Evolutionary conservation across 2,329 filamentous ascomycete species (phyloP).

Genomic region (Didymella pinodella): DNA sequence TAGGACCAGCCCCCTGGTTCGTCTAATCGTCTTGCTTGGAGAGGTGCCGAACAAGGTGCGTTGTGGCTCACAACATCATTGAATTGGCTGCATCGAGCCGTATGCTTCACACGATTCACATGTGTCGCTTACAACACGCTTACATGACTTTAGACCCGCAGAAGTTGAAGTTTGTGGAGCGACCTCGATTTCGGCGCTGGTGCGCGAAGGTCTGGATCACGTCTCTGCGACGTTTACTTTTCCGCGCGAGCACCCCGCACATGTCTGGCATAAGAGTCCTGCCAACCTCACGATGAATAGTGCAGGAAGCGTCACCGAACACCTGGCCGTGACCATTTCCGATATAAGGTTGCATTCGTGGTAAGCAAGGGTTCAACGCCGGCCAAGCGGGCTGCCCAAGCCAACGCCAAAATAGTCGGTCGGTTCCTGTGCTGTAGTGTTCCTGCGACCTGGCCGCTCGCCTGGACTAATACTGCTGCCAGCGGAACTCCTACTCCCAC

Average conservation of each 20-base stretch:
- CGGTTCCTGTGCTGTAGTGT: constrained; percentile 19
- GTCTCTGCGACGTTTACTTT: neutral
- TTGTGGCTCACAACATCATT: constrained; percentile 1
- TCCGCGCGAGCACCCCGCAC: neutral
- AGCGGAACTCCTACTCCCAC: constrained; percentile 22
- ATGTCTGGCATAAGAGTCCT: neutral
- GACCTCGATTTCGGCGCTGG: neutral
- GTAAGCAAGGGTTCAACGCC: neutral
- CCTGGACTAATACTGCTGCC: constrained; percentile 32
- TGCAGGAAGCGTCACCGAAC: neutral
- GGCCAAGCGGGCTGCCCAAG: constrained; percentile 14
- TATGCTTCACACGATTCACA: constrained; percentile 4
- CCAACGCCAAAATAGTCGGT: constrained; percentile 38
- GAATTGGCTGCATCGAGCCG: neutral
- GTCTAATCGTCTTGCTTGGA: constrained; percentile 2
- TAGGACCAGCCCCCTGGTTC: neutral
- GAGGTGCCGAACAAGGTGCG: constrained; percentile 4
- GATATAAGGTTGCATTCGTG: neutral
- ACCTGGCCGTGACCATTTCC: neutral
- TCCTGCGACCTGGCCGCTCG: constrained; percentile 26
- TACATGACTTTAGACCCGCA: neutral
- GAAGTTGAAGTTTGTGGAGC: neutral
- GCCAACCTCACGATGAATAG: constrained; percentile 2
- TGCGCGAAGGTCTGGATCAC: constrained; percentile 2
- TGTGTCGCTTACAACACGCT: neutral